A percentile compares a stretch with the other conserved stretches of the same genome.
phyloP scores from a whole-genome alignment of 83 land plant genomes.

The Picea mariana region DNA sequence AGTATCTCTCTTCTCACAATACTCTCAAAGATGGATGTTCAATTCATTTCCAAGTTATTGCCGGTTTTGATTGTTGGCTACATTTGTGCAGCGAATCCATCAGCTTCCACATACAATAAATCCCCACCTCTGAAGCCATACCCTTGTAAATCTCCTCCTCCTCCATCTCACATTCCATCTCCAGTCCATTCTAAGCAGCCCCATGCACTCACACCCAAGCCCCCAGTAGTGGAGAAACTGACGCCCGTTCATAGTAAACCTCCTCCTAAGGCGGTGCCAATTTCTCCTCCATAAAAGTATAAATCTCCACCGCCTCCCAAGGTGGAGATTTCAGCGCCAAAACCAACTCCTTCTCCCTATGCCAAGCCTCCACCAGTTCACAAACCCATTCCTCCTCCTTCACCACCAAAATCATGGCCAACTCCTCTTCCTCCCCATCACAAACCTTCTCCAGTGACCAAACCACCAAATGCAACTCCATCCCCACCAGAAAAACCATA shows the following conservation, averaged over 20 bases:
- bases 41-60: background rate
- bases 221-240: too few relatives aligned
- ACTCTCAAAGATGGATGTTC: background rate
- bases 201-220: background rate
- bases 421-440: too few relatives aligned
- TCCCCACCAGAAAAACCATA: too few relatives aligned
- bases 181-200: background rate
- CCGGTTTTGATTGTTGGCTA: background rate
- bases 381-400: too few relatives aligned
- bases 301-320: too few relatives aligned
- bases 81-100: background rate
- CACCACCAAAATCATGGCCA: too few relatives aligned
- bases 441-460: too few relatives aligned
- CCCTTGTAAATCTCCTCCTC: background rate
- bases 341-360: background rate
- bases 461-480: too few relatives aligned
- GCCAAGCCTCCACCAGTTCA: too few relatives aligned
- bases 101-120: background rate
- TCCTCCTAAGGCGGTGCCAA: background rate
- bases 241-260: background rate
- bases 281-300: too few relatives aligned
- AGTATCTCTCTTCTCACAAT: slow-evolving; percentile 64
- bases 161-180: background rate
- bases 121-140: background rate
- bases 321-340: too few relatives aligned